Evolutionary conservation across 768 basidiomycete species (phyloP), one percentile per base, ranked within the genome.

Genomic region (Cubamyces sp.): DNA sequence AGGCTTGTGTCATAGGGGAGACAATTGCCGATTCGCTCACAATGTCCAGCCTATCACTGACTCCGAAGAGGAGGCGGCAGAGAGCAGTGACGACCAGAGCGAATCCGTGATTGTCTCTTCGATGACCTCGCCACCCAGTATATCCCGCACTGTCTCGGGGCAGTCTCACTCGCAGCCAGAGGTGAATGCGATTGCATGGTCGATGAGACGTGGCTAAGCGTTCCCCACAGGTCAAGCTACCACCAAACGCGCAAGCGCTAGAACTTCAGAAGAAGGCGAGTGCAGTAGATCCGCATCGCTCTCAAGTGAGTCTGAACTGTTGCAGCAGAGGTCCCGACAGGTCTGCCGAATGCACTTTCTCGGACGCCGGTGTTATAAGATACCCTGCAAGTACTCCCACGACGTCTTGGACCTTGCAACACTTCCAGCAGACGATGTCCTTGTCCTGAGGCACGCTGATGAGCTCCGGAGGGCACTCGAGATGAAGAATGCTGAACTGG

Each of bases 271-370:
- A 6, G 34, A 34, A 34, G 34, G 34, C 9, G 1, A 11, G 34
- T 34, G 34, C 11, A 11, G 4, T 34, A 1, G 34, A 1, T 34
- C 9, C 34, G 6, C 9, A 26, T 49, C 12, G 15, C 28, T 12
- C 1, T 1, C 14, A 12, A 14, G 16, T 6, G 4, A 23, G 48
- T 28, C 41, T 58, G 2, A 50, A 15, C 18, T 18, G 11, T 12
- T 19, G 0, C 16, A 12, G 11, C 42, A 58, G 48, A 21, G 19
- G 11, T 5, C 18, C 3, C 14, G 40, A 9, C 23, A 19, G 21
- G 37, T 58, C 16, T 58, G 57, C 23, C 47, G 57, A 11, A 15
- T 58, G 18, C 42, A 58, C 57, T 58, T 58, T 40, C 18, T 15
- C 8, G 9, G 23, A 28, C 47, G 21, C 3, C 26, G 9, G 9